A percentile compares a stretch with the other conserved stretches of the same genome.
Conservation (phyloP, 2,329 filamentous ascomycete species). For the Zymoseptoria tritici region DNA sequence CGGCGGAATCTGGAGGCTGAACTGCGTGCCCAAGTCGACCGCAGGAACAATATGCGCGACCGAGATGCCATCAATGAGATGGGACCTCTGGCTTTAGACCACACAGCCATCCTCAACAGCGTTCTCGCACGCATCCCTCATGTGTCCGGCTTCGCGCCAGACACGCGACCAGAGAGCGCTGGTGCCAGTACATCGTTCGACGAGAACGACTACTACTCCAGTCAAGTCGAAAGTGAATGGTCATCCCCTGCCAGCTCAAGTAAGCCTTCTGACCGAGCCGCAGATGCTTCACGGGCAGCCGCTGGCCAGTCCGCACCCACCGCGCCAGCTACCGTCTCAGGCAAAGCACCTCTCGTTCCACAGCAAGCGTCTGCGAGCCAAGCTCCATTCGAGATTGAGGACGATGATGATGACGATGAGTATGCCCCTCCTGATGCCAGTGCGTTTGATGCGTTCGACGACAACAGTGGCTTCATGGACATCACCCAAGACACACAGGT, state of each 20-base stretch:
- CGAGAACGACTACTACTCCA: conserved; percentile 93
- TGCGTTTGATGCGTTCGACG: conserved; percentile 16
- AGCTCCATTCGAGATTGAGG: conserved; percentile 19
- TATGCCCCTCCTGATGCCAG: conserved; percentile 27
- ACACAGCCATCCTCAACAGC: conserved; percentile 41
- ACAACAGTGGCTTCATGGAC: conserved; percentile 6
- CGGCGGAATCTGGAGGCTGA: conserved; percentile 72
- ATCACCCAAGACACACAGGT: conserved; percentile 11
- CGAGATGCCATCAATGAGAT: conserved; percentile 44
- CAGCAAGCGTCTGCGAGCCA: conserved; percentile 9
- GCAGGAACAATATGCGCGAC: conserved; percentile 41
- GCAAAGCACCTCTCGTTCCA: conserved; percentile 14
- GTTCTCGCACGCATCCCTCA: conserved; percentile 65
- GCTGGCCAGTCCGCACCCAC: conserved; percentile 15
- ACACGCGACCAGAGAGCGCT: conserved; percentile 50
- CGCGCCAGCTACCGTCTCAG: conserved; percentile 4
- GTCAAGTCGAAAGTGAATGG: conserved; percentile 70
- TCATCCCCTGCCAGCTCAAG: conserved; percentile 41
- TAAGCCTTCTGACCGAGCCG: conserved; percentile 41
- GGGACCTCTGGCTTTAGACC: conserved; percentile 33
- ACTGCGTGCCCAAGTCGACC: conserved; percentile 68
- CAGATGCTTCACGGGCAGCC: conserved; percentile 28
- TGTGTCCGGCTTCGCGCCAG: conserved; percentile 50
- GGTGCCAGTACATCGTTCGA: conserved; percentile 63
- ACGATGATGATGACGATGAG: conserved; percentile 29